Conservation (phyloP, 345 rosid species). For the Mercurialis annua region DNA sequence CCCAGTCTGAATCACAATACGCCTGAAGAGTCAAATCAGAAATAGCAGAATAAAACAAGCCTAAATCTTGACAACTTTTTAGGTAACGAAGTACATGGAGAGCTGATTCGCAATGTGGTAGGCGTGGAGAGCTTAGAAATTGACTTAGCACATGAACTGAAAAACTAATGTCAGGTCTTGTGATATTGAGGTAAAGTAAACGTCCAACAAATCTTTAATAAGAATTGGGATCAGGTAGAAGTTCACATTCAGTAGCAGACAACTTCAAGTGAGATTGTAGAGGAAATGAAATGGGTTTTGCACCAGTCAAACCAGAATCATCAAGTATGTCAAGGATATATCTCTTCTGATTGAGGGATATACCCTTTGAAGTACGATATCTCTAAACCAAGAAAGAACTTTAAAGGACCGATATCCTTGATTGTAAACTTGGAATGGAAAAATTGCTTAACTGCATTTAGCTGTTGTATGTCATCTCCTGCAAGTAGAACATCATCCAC, state of each 20-base stretch:
- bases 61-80: background rate
- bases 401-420: background rate
- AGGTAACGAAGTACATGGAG: background rate
- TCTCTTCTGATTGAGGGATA: background rate
- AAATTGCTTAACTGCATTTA: background rate
- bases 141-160: background rate
- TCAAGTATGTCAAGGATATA: background rate
- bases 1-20: too few relatives aligned
- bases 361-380: background rate
- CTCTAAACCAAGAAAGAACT: background rate
- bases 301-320: background rate
- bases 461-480: background rate
- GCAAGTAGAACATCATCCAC: background rate
- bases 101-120: background rate
- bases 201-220: background rate
- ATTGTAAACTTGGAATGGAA: background rate
- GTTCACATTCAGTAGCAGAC: background rate
- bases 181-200: background rate
- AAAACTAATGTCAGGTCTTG: background rate
- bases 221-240: background rate
- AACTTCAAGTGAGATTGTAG: background rate
- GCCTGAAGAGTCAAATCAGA: slow-evolving; percentile 39
- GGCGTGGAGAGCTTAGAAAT: background rate
- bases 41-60: slow-evolving; percentile 39
- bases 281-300: background rate